phyloP scores from a whole-genome alignment of 2,329 filamentous ascomycete genomes.

The Aspergillus novofumigatus region DNA sequence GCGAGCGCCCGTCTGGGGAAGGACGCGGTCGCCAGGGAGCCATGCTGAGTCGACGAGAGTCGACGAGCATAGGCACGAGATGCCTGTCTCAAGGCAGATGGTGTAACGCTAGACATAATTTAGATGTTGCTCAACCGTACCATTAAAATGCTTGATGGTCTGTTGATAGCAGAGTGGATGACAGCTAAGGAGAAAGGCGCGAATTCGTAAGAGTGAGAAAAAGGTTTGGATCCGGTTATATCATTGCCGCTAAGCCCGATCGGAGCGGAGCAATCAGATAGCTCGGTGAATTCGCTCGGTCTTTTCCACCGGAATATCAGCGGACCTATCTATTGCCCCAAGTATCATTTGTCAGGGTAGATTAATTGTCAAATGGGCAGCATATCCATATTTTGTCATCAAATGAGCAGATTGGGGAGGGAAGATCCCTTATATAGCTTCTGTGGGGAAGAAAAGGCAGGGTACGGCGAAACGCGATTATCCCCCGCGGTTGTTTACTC shows the following conservation, averaged over 20 bases:
- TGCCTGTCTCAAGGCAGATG: conserved; percentile 70
- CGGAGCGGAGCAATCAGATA: conserved; percentile 23
- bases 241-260: conserved; percentile 25
- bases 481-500: background rate
- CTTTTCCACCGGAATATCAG: conserved; percentile 2
- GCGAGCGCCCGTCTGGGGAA: conserved; percentile 38
- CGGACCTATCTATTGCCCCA: background rate
- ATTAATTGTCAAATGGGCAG: background rate
- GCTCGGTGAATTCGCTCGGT: conserved; percentile 14
- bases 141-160: conserved; percentile 19
- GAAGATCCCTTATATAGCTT: background rate
- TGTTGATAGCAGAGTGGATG: conserved; percentile 16
- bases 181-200: conserved; percentile 5
- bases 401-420: background rate
- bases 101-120: conserved; percentile 62
- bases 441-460: background rate
- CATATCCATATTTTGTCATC: background rate
- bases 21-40: conserved; percentile 35
- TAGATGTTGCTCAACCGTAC: conserved; percentile 16
- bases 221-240: conserved; percentile 25
- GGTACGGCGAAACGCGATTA: background rate
- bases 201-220: conserved; percentile 16
- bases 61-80: conserved; percentile 56
- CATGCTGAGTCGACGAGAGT: conserved; percentile 36
- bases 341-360: background rate